phyloP scores from a whole-genome alignment of 805 yeast genomes.

The Yamadazyma paraphyllophila region DNA sequence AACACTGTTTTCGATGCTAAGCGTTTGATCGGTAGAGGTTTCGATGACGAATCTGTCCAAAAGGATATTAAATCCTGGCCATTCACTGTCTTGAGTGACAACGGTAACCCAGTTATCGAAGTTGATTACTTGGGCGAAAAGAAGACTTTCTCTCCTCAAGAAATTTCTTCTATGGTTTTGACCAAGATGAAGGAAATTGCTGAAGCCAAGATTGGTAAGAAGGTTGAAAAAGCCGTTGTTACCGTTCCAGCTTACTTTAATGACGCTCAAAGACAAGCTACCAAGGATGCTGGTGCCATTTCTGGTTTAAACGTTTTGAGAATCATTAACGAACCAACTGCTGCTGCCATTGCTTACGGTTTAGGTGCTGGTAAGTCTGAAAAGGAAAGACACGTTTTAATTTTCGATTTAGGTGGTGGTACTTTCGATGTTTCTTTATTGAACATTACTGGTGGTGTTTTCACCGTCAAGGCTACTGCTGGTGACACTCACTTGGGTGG shows the following conservation, averaged over 20 bases:
- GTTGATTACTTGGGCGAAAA: slow-evolving; percentile 48
- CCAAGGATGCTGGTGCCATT: slow-evolving; percentile 53
- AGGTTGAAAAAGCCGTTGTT: slow-evolving; percentile 56
- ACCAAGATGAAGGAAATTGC: slow-evolving; percentile 67
- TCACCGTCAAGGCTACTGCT: slow-evolving; percentile 90
- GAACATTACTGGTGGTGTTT: slow-evolving; percentile 93
- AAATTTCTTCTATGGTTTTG: slow-evolving; percentile 49
- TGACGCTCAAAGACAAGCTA: slow-evolving; percentile 51
- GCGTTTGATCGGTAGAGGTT: slow-evolving; percentile 61
- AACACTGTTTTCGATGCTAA: slow-evolving; percentile 51
- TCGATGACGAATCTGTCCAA: slow-evolving; percentile 60
- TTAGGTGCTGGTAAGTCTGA: slow-evolving; percentile 68
- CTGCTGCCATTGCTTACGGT: slow-evolving; percentile 97
- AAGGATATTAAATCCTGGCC: slow-evolving; percentile 50
- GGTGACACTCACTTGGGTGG: slow-evolving; percentile 55
- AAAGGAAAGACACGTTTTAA: slow-evolving; percentile 68
- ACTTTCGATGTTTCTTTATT: slow-evolving; percentile 93
- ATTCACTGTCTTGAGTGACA: slow-evolving; percentile 43
- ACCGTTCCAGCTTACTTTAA: slow-evolving; percentile 52
- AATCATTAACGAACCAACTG: slow-evolving; percentile 63
- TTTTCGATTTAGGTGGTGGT: slow-evolving; percentile 97
- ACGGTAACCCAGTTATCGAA: slow-evolving; percentile 47
- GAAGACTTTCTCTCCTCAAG: slow-evolving; percentile 48
- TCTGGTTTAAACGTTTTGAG: slow-evolving; percentile 50
- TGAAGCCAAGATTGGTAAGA: slow-evolving; percentile 82